Base-by-base conservation (phyloP, 495 filamentous ascomycete species). In the Aspergillus sparsus region DNA sequence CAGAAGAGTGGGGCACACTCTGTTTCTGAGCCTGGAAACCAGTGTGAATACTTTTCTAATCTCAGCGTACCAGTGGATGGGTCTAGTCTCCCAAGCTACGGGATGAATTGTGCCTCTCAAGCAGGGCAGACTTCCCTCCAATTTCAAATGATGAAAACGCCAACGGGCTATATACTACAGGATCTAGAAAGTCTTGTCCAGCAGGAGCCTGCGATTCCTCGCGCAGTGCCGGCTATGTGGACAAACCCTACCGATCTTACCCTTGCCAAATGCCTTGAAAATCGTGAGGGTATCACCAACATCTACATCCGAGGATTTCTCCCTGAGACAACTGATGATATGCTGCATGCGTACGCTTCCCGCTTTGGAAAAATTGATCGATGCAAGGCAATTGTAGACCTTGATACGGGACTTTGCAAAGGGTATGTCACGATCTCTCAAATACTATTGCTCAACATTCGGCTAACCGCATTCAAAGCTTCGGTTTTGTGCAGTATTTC, bases 251-350 rank as follows among this genome's bases (percentile, higher is more conserved):
- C 84, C 67, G 90, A 82, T 74, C 81, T 88, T 70, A 90, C 90
- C 35, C 84, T 97, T 34, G 91, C 93, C 62, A 91, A 96, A 74
- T 92, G 91, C 65, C 79, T 98, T 49, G 89, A 95, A 71, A 98
- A 98, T 64, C 88, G 89, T 39, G 90, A 85, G 69, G 89, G 77
- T 65, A 93, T 83, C 80, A 98, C 83, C 51, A 99, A 99, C 64
- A 93, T 99, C 62, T 99, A 99, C 77, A 96, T 99, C 60, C 89
- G 94, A 54, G 94, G 94, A 13, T 86, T 99, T 52, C 89, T 91
- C 47, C 95, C 95, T 0, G 90, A 94, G 65, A 98, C 93, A 0
- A 92, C 93, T 52, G 94, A 99, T 70, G 89, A 96, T 50, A 88
- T 93, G 68, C 77, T 99, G 44, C 82, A 89, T 57, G 78, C 79